Base-by-base conservation (phyloP, 345 rosid genomes). In the Syzygium aromaticum region DNA sequence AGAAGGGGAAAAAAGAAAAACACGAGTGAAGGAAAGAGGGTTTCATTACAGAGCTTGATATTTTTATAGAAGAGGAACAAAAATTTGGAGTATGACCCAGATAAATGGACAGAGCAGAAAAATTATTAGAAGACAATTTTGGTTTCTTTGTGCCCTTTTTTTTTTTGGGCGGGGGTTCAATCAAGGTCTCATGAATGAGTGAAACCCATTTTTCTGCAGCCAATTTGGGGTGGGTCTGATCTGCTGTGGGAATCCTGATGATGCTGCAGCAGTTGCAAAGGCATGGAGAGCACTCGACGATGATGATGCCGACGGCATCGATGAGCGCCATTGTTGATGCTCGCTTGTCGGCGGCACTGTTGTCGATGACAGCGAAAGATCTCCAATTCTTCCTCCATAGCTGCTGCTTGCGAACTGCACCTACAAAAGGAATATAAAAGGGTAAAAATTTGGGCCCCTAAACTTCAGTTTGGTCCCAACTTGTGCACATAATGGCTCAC, bases 161-260 rank as follows among this genome's bases (percentile, higher is more conserved):
- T 43, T 85, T 86, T 40, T 17, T 1, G 25, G 54, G 23, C 7
- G 30, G 51, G 78, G 57, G 57, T 43, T 46, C 53, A 43, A 56
- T 23, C 77, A 88, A 52, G 94, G 94, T 90, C 94, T 93, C 87
- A 88, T 90, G 77, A 92, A 86, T 86, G 93, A 87, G 85, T 90
- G 92, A 87, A 92, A 92, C 88, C 92, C 94, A 91, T 93, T 94
- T 86, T 90, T 92, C 90, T 94, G 96, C 91, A 92, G 92, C 98
- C 97, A 95, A 89, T 89, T 91, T 89, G 92, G 92, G 43, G 93
- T 86, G 89, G 93, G 86, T 89, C 91, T 90, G 84, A 80, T 92
- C 90, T 93, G 97, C 85, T 91, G 93, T 54, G 95, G 95, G 99
- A 95, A 97, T 97, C 99, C 98, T 96, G 99, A 97, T 96, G 99